Evolutionary conservation across 2,329 filamentous ascomycete genomes (phyloP).

Genomic region (Graphilbum fragrans): DNA sequence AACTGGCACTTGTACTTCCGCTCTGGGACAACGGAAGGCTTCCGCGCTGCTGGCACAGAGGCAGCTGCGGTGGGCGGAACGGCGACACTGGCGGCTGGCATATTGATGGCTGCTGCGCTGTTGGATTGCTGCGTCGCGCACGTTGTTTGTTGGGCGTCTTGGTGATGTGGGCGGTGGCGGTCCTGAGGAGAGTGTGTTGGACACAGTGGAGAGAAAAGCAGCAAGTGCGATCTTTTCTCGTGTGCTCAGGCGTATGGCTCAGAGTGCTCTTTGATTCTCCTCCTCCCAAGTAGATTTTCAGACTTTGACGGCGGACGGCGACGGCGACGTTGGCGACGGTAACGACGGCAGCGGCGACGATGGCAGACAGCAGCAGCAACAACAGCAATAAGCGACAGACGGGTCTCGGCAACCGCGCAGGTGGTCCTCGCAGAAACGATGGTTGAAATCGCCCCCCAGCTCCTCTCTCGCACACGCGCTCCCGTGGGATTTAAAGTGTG

Average conservation of each 20-base stretch:
- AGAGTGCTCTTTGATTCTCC: background rate
- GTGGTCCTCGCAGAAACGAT: constrained; percentile 35
- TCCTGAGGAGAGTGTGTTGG: too few relatives aligned
- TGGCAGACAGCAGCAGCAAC: constrained; percentile 9
- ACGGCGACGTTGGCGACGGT: constrained; percentile 11
- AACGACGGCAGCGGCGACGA: constrained; percentile 16
- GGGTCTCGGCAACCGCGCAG: constrained; percentile 18
- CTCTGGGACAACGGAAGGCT: constrained; percentile 68
- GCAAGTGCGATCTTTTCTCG: background rate
- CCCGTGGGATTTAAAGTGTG: constrained; percentile 63
- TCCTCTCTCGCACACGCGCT: constrained; percentile 50
- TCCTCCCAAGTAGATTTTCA: background rate
- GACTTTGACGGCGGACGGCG: constrained; percentile 9
- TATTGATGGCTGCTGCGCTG: constrained; percentile 31
- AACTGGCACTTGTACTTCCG: constrained; percentile 99
- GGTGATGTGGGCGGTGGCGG: background rate
- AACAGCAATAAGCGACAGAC: constrained; percentile 10
- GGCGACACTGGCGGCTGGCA: constrained; percentile 61
- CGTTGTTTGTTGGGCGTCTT: background rate
- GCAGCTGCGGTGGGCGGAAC: constrained; percentile 50
- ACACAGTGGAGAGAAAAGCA: too few relatives aligned
- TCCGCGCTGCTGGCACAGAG: constrained; percentile 62
- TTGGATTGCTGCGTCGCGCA: constrained; percentile 4
- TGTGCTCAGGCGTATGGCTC: background rate
- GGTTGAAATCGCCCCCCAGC: constrained; percentile 43